Evolutionary conservation across 352 stramenopile genomes (phyloP), one percentile per base, ranked within the genome.

Genomic region (Phytophthora megakarya): DNA sequence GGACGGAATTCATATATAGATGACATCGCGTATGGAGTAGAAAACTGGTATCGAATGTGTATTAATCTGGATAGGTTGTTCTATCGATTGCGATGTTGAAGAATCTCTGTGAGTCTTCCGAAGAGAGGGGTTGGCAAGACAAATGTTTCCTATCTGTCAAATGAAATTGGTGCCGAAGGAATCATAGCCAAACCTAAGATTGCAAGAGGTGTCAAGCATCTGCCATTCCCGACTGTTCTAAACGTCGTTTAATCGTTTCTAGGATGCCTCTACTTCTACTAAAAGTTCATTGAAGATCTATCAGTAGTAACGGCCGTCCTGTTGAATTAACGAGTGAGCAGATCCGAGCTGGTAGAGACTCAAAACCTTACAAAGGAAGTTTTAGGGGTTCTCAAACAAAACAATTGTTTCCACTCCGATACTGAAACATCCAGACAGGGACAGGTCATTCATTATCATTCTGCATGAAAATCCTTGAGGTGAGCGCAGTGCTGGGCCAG

Each of bases 361-460:
- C 18, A n/a, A 16, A 15, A 7, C 7, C 12, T n/a, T 18, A 15
- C 33, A 19, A 40, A 40, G 13, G 18, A 13, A 19, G 12, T 13
- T 40, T 40, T n/a, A 6, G 33, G 18, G 9, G 13, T 18, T 16
- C 33, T 40, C 12, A 40, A 40, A 3, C 10, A 40, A 16, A 40
- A 40, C n/a, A n/a, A 40, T n/a, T 21, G 33, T 40, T 3, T 40
- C 33, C 13, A 40, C 33, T n/a, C 33, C 33, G 33, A 7, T 40
- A 15, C 33, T 40, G 12, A 40, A 15, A 40, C 33, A 40, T n/a
- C n/a, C n/a, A n/a, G n/a, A n/a, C n/a, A n/a, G n/a, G n/a, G n/a
- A n/a, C 22, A 22, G 22, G 28, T 28, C 45, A 2, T 52, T 52
- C 26, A 28, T 52, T 25, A 52, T 52, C 15, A 52, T 52, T 11